Percentiles rank a stretch among this genome's conserved stretches.
phyloP scores from a whole-genome alignment of 2,329 filamentous ascomycete species.

The Claviceps quebecensis region DNA sequence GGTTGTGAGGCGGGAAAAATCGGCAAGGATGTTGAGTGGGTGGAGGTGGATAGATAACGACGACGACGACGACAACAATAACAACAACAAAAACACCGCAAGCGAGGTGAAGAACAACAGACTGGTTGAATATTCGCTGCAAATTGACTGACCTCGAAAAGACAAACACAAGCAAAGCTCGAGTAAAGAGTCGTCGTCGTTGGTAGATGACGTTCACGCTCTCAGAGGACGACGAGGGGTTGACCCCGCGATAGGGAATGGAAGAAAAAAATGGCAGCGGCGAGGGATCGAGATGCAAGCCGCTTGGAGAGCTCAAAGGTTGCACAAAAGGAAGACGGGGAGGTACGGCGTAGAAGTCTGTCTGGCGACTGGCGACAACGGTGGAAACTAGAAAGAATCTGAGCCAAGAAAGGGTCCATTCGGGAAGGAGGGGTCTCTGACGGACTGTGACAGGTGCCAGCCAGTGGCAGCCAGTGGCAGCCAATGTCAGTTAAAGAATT shows the following conservation, averaged over 20 bases:
- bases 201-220: not conserved
- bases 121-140: not conserved
- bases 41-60: not conserved
- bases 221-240: not conserved
- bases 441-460: not conserved
- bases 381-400: not conserved
- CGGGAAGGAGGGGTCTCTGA: constrained; percentile 4
- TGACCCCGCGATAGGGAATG: not conserved
- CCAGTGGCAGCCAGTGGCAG: too few species aligned
- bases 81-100: constrained; percentile 3
- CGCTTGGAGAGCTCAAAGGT: constrained; percentile 1
- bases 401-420: constrained; percentile 4
- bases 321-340: constrained; percentile 4
- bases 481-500: too few species aligned
- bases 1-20: constrained; percentile 1
- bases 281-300: not conserved
- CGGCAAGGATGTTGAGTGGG: constrained; percentile 1
- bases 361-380: not conserved
- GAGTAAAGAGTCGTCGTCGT: not conserved
- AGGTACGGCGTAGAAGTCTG: not conserved
- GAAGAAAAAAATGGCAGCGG: not conserved
- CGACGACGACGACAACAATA: not conserved
- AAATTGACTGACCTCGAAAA: constrained; percentile 7
- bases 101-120: constrained; percentile 3
- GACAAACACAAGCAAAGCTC: not conserved